A percentile compares a stretch with the other conserved stretches of the same genome.
Evolutionary conservation across 352 stramenopile species (phyloP).

Genomic region (Globisporangium solare): DNA sequence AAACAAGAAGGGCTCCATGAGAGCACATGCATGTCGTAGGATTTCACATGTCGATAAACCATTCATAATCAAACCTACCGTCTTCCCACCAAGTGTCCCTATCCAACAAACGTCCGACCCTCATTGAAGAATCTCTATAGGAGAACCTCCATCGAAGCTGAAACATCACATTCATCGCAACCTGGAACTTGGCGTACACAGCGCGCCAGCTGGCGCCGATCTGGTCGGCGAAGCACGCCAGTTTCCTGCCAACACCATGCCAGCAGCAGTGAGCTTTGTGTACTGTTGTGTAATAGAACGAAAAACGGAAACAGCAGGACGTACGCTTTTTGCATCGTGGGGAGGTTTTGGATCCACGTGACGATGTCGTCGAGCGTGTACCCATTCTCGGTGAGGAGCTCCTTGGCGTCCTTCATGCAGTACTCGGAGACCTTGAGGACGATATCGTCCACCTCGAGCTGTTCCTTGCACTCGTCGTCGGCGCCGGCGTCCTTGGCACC

Average conservation of each 20-base stretch:
- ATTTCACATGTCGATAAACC: too few species aligned
- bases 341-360: conserved; percentile 70
- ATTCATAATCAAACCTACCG: too few species aligned
- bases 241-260: conserved; percentile 42
- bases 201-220: conserved; percentile 46
- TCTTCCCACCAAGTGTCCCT: too few species aligned
- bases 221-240: conserved; percentile 75
- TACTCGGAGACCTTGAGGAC: conserved; percentile 72
- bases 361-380: conserved; percentile 75
- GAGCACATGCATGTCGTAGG: too few species aligned
- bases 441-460: conserved; percentile 72
- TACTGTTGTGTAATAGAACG: background rate
- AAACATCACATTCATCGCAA: conserved; percentile 70
- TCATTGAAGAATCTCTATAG: too few species aligned
- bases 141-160: too few species aligned
- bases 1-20: too few species aligned
- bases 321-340: conserved; percentile 80
- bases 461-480: conserved; percentile 59
- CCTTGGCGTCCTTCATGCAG: conserved; percentile 75
- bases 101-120: too few species aligned
- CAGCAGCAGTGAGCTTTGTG: background rate
- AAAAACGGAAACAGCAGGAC: conserved; percentile 6
- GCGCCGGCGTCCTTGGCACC: conserved; percentile 19
- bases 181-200: conserved; percentile 69
- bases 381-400: conserved; percentile 58